Conservation (phyloP, 1,139 yeast genomes). For the Nakaseomyces sp. region DNA sequence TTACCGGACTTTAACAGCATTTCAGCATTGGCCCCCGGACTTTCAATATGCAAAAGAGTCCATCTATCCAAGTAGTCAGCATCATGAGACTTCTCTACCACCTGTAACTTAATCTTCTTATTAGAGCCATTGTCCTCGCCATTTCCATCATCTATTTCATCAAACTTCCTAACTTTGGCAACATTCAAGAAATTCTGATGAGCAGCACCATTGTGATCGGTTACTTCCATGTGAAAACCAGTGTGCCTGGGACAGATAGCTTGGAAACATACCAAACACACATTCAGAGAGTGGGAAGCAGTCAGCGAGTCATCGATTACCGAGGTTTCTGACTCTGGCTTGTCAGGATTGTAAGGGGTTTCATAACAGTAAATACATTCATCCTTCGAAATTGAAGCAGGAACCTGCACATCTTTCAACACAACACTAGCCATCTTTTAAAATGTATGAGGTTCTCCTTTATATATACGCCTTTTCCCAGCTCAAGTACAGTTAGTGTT, state of each 20-base stretch:
- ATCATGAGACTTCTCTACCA: constrained; percentile 59
- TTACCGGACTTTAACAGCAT: constrained; percentile 8
- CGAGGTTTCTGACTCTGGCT: constrained; percentile 1
- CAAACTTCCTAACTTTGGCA: constrained; percentile 19
- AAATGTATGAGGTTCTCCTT: too few species aligned
- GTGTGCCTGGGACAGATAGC: constrained; percentile 26
- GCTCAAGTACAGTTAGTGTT: too few species aligned
- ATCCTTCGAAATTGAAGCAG: constrained; percentile 27
- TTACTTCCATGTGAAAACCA: constrained; percentile 20
- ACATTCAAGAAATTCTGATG: constrained; percentile 22
- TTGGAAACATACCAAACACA: constrained; percentile 30
- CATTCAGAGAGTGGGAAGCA: constrained; percentile 18
- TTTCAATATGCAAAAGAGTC: constrained; percentile 14
- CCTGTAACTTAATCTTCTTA: constrained; percentile 66
- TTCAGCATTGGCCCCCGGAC: neutral
- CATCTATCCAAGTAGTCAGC: constrained; percentile 50
- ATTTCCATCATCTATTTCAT: constrained; percentile 9
- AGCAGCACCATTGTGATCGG: constrained; percentile 12
- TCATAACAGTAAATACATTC: constrained; percentile 32
- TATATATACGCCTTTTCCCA: too few species aligned
- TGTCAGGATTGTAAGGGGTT: constrained; percentile 20
- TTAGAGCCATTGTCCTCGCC: constrained; percentile 33
- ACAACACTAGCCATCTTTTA: constrained; percentile 6
- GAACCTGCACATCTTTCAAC: constrained; percentile 16
- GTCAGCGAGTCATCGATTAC: constrained; percentile 6